Evolutionary conservation across 306 rosid species (phyloP).

Genomic region (Dryas drummondii): DNA sequence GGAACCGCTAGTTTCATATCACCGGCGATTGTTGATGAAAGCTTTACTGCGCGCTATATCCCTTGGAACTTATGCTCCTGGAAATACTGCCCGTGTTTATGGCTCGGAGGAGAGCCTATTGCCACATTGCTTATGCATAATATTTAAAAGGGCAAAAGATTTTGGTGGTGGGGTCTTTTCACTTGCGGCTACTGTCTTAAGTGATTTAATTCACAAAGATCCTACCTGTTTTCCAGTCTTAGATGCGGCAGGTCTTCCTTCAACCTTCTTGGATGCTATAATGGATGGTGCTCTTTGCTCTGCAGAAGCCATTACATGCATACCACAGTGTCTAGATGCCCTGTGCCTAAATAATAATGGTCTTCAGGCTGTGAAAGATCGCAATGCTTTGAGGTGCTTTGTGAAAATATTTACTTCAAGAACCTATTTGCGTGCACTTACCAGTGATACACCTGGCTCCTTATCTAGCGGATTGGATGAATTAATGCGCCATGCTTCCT

Average conservation of each 20-base stretch:
- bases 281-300: slow-evolving; percentile 91
- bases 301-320: slow-evolving; percentile 90
- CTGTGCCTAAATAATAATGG: slow-evolving; percentile 81
- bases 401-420: slow-evolving; percentile 89
- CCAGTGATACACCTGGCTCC: slow-evolving; percentile 79
- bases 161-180: slow-evolving; percentile 99
- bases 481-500: slow-evolving; percentile 92
- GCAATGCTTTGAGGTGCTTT: slow-evolving; percentile 87
- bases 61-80: slow-evolving; percentile 95
- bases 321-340: slow-evolving; percentile 96
- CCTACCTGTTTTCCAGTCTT: slow-evolving; percentile 91
- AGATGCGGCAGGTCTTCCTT: slow-evolving; percentile 90
- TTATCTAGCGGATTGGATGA: slow-evolving; percentile 95
- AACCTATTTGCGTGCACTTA: slow-evolving; percentile 73
- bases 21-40: slow-evolving; percentile 79
- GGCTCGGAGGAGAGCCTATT: slow-evolving; percentile 88
- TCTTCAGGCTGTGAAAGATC: slow-evolving; percentile 84
- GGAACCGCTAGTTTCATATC: slow-evolving; percentile 76
- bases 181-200: slow-evolving; percentile 95
- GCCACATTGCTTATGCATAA: slow-evolving; percentile 79
- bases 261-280: slow-evolving; percentile 92
- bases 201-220: slow-evolving; percentile 94
- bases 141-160: slow-evolving; percentile 80
- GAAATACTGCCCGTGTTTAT: slow-evolving; percentile 71
- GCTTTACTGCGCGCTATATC: slow-evolving; percentile 93